Percentiles rank a stretch among this genome's conserved stretches.
These are phyloP conservation scores for Fremontodendron californicum DNA, from an alignment of 345 rosid species.

Conservation along the genomic window DNA sequence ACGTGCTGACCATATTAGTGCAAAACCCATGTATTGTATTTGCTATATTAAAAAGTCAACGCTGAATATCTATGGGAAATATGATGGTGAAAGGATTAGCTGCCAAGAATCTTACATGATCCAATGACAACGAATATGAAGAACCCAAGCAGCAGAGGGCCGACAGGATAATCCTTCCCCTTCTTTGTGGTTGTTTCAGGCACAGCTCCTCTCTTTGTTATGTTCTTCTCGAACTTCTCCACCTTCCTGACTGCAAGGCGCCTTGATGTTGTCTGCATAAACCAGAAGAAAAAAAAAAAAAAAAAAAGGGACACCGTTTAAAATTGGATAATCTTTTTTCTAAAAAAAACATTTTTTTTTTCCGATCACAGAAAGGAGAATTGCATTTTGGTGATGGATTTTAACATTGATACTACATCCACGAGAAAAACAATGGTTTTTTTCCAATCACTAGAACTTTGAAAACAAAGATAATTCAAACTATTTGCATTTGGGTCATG, in stretches of 20 bases:
- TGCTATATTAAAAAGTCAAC: not conserved
- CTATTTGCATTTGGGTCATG: not conserved
- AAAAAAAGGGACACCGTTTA: not conserved
- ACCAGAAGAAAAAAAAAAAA: conserved; percentile 5
- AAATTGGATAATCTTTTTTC: not conserved
- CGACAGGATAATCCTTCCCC: conserved; percentile 85
- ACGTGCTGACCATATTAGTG: not conserved
- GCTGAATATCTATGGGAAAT: not conserved
- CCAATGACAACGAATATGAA: conserved; percentile 91
- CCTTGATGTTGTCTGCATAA: conserved; percentile 75
- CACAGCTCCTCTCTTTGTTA: conserved; percentile 78
- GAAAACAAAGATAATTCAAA: not conserved
- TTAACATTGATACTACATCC: not conserved
- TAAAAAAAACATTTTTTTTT: not conserved
- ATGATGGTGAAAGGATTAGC: not conserved
- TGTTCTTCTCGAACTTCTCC: conserved; percentile 80
- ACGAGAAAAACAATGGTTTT: not conserved
- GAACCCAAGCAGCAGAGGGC: conserved; percentile 88
- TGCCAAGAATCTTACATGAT: conserved; percentile 54
- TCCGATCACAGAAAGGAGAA: not conserved
- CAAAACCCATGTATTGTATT: not conserved
- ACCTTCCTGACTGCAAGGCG: conserved; percentile 79
- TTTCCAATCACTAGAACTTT: not conserved
- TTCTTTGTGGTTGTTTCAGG: conserved; percentile 78
- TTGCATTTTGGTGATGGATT: not conserved